Evolutionary conservation across 768 basidiomycete genomes (phyloP).

Genomic region (Rickenella mellea): DNA sequence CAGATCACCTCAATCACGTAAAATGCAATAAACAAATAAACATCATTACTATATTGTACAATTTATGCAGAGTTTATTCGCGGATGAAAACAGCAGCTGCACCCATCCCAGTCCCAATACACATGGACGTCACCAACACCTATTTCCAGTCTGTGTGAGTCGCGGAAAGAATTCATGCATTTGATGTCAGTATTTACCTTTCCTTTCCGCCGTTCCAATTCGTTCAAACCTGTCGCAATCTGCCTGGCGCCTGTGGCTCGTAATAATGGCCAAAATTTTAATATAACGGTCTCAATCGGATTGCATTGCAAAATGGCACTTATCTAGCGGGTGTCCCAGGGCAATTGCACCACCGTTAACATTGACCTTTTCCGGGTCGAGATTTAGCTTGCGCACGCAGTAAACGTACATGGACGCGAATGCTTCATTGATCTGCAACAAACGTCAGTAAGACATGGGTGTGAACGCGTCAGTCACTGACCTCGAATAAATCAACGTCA

Average conservation of each 20-base stretch:
- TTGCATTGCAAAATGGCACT: constrained; percentile 21
- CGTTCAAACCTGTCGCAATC: constrained; percentile 74
- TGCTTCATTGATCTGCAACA: constrained; percentile 74
- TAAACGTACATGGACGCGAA: constrained; percentile 83
- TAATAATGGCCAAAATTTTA: constrained; percentile 22
- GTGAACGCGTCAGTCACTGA: constrained; percentile 14
- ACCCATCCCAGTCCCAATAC: constrained; percentile 79
- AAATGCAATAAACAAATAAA: too few relatives aligned
- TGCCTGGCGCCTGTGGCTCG: constrained; percentile 81
- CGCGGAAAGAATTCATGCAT: neutral
- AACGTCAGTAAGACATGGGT: neutral
- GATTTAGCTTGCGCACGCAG: constrained; percentile 51
- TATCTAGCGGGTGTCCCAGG: constrained; percentile 74
- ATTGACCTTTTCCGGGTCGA: constrained; percentile 65
- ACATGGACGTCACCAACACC: constrained; percentile 86
- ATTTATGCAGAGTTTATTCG: constrained; percentile 21
- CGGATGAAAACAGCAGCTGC: constrained; percentile 68
- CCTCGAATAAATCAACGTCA: constrained; percentile 79
- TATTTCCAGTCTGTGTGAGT: constrained; percentile 15
- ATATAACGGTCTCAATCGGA: constrained; percentile 5
- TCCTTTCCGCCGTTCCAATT: constrained; percentile 56
- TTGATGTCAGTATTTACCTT: constrained; percentile 40
- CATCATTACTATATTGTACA: neutral
- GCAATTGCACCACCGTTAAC: constrained; percentile 90
- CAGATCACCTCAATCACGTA: too few relatives aligned